Evolutionary conservation across 2,329 filamentous ascomycete species (phyloP).

Genomic region (Proliferodiscus dingleyae): DNA sequence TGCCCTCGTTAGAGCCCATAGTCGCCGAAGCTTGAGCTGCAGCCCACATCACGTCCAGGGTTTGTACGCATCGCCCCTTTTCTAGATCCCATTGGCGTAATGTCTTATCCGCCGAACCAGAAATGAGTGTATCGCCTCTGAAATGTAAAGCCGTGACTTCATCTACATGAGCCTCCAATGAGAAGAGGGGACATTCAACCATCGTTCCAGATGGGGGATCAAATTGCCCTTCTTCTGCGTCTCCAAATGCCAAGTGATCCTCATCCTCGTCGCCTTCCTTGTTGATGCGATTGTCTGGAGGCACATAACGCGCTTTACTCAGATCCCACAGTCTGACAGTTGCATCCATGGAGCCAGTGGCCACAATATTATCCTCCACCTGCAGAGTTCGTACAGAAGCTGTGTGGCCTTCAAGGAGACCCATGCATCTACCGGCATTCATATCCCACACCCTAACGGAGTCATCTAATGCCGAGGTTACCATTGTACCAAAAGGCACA

Average conservation of each 20-base stretch:
- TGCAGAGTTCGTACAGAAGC: conserved; percentile 90
- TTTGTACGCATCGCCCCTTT: conserved; percentile 96
- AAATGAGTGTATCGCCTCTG: conserved; percentile 82
- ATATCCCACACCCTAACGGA: conserved; percentile 95
- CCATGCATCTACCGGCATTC: conserved; percentile 87
- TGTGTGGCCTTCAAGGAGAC: conserved; percentile 85
- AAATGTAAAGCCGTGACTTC: conserved; percentile 95
- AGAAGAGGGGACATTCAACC: conserved; percentile 84
- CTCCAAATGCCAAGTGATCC: conserved; percentile 68
- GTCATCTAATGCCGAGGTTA: conserved; percentile 88
- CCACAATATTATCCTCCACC: conserved; percentile 91
- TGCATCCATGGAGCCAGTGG: conserved; percentile 90
- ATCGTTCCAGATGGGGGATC: conserved; percentile 74
- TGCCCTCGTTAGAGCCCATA: conserved; percentile 53
- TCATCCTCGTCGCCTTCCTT: conserved; percentile 57
- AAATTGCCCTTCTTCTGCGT: conserved; percentile 61
- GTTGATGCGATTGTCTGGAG: conserved; percentile 47
- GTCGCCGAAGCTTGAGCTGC: conserved; percentile 80
- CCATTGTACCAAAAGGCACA: conserved; percentile 92
- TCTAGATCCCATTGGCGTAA: conserved; percentile 96
- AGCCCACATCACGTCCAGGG: conserved; percentile 95
- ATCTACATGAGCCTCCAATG: conserved; percentile 83
- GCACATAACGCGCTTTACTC: conserved; percentile 79
- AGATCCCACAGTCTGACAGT: conserved; percentile 94
- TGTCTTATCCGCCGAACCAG: conserved; percentile 95